Evolutionary conservation across 129 eudicot species (phyloP).

Genomic region (Mikania micrantha): DNA sequence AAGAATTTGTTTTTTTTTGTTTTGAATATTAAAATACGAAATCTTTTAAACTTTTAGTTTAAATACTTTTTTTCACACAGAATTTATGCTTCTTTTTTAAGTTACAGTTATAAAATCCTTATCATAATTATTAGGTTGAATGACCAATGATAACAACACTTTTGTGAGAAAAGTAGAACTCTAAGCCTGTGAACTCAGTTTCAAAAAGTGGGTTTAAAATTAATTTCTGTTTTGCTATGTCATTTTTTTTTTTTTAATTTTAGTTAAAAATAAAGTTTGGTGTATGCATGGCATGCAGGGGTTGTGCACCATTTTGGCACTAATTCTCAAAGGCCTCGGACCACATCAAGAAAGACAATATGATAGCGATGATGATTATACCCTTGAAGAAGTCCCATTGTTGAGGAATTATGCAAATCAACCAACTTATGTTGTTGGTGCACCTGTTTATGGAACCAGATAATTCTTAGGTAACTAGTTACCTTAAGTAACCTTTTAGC

Average conservation of each 20-base stretch:
- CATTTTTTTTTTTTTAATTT: background rate
- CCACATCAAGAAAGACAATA: slow-evolving; percentile 57
- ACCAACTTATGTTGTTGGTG: slow-evolving; percentile 55
- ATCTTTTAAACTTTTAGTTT: too few species aligned
- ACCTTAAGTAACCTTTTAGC: background rate
- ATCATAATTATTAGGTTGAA: too few species aligned
- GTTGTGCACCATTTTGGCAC: slow-evolving; percentile 52
- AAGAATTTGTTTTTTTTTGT: too few species aligned
- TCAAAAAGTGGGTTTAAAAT: too few species aligned
- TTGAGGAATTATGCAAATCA: slow-evolving; percentile 66
- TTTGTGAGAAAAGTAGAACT: too few species aligned
- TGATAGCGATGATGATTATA: slow-evolving; percentile 81
- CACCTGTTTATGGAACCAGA: slow-evolving; percentile 49
- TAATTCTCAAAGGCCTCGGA: slow-evolving; percentile 82
- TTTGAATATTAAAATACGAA: too few species aligned
- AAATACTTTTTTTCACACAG: too few species aligned
- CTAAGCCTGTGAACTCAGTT: too few species aligned
- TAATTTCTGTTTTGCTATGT: too few species aligned
- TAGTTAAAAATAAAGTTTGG: background rate
- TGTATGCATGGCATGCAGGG: slow-evolving; percentile 59
- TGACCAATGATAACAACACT: too few species aligned
- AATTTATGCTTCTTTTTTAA: too few species aligned
- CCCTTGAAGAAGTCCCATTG: slow-evolving; percentile 63
- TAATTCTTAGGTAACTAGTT: slow-evolving; percentile 40
- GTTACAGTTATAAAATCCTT: too few species aligned